Base-by-base conservation (phyloP, 1,284 basidiomycete genomes). In the Stygiomarasmius scandens region DNA sequence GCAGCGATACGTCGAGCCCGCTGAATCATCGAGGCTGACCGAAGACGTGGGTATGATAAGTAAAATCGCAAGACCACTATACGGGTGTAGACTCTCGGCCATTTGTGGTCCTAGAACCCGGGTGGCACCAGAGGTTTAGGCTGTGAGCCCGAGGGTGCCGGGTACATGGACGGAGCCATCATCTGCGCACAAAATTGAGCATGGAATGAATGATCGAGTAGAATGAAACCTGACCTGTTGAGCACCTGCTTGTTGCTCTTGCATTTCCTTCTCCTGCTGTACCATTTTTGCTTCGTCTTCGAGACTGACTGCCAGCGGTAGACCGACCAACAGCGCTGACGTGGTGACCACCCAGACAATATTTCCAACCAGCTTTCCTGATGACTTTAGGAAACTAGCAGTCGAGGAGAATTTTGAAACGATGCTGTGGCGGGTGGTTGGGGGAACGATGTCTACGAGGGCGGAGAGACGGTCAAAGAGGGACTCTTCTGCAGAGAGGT, bases 211-310 rank as follows among this genome's bases (percentile, higher is more conserved):
- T 41, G 16, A 41, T 16, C 41, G 41, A 34, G 4, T 44, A 24
- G 24, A 25, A 20, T 12, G 44, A 45, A 12, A 58, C 82, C 83
- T 61, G 60, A 93, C 93, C 84, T 92, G 90, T 75, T 96, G 93
- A 19, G 89, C 89, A 41, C 95, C 95, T 69, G 93, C 89, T 72
- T 95, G 94, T 74, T 97, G 95, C 53, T 93, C 92, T 64, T 93
- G 78, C 84, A 95, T 88, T 74, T 98, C 95, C 77, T 93, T 90
- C 77, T 99, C 96, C 77, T 98, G 96, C 57, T 90, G 89, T 4
- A 95, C 90, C 59, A 97, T 86, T 76, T 95, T 94, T 52, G 92
- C 90, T 78, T 99, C 96, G 74, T 97, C 96, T 75, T 99, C 96
- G 63, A 98, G 83, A 56, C 89, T 91, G 64, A 99, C 82, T 1